Percentiles rank a stretch among this genome's conserved stretches.
Conservation (phyloP, 2,329 filamentous ascomycete species). For the Domatiomyces globalis region DNA sequence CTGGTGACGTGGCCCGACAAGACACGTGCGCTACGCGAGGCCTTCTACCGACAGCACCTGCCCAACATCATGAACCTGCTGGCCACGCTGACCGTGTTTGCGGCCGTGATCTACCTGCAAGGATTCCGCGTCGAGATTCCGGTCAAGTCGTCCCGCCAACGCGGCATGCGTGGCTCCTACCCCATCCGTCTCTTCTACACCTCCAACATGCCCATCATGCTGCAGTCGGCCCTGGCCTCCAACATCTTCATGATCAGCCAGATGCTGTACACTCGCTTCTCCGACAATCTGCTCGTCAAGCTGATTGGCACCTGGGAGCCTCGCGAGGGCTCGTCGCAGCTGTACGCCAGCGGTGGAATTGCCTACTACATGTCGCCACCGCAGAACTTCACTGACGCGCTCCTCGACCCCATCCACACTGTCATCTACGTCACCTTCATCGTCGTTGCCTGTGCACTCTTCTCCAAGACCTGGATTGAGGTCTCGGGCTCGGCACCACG, state of each 20-base stretch:
- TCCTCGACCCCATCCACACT: slow-evolving; percentile 94
- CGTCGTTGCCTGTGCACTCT: slow-evolving; percentile 91
- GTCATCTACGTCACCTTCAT: slow-evolving; percentile 93
- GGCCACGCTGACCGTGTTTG: slow-evolving; percentile 84
- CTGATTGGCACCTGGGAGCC: slow-evolving; percentile 98
- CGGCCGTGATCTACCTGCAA: slow-evolving; percentile 96
- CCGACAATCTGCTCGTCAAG: slow-evolving; percentile 94
- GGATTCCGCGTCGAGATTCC: slow-evolving; percentile 99
- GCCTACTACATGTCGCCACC: slow-evolving; percentile 99
- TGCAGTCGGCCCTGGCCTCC: slow-evolving; percentile 95
- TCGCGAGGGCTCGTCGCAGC: slow-evolving; percentile 87
- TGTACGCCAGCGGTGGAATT: slow-evolving; percentile 81
- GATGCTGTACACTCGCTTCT: slow-evolving; percentile 98
- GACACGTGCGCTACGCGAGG: slow-evolving; percentile 94
- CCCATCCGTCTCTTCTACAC: slow-evolving; percentile 99
- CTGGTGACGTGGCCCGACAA: slow-evolving; percentile 99
- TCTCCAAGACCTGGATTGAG: slow-evolving; percentile 99
- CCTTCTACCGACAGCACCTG: slow-evolving; percentile 98
- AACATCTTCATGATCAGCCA: slow-evolving; percentile 99
- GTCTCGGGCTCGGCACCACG: slow-evolving; percentile 94
- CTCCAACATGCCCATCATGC: slow-evolving; percentile 99
- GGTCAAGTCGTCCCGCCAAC: slow-evolving; percentile 97
- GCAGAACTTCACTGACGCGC: slow-evolving; percentile 90
- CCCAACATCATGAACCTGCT: slow-evolving; percentile 99
- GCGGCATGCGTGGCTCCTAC: slow-evolving; percentile 95